Percentiles rank a stretch among this genome's conserved stretches.
Conservation (phyloP, 345 rosid genomes). For the Excoecaria agallocha region DNA sequence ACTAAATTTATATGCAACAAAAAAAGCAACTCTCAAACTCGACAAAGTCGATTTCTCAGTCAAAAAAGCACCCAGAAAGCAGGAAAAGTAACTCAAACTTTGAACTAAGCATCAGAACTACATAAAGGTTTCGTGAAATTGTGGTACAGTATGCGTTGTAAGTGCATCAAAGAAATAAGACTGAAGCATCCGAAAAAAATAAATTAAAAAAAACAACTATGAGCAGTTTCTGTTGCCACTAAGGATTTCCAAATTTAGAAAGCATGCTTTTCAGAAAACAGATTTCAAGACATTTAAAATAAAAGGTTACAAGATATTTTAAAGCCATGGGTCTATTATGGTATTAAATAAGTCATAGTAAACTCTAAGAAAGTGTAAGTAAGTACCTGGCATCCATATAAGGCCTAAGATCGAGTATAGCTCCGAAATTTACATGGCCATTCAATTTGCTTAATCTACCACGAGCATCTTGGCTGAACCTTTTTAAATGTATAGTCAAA, state of each 20-base stretch:
- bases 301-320: not conserved
- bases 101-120: not conserved
- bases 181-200: not conserved
- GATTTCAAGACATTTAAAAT: not conserved
- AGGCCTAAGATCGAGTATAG: conserved; percentile 62
- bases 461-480: conserved; percentile 92
- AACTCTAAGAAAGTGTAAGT: not conserved
- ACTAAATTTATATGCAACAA: not conserved
- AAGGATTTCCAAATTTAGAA: not conserved
- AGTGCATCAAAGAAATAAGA: conserved; percentile 10
- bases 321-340: not conserved
- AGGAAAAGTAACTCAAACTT: not conserved
- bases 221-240: conserved; percentile 1
- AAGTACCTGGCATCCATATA: conserved; percentile 81
- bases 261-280: not conserved
- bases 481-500: conserved; percentile 82
- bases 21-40: not conserved
- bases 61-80: not conserved
- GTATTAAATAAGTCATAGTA: not conserved
- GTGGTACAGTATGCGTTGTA: not conserved
- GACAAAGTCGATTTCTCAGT: not conserved
- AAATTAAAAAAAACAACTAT: not conserved
- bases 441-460: conserved; percentile 91
- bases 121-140: not conserved
- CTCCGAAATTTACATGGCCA: conserved; percentile 82